These are phyloP conservation scores for Hibiscus trionum DNA, from an alignment of 345 rosid genomes.

Conservation along the genomic window DNA sequence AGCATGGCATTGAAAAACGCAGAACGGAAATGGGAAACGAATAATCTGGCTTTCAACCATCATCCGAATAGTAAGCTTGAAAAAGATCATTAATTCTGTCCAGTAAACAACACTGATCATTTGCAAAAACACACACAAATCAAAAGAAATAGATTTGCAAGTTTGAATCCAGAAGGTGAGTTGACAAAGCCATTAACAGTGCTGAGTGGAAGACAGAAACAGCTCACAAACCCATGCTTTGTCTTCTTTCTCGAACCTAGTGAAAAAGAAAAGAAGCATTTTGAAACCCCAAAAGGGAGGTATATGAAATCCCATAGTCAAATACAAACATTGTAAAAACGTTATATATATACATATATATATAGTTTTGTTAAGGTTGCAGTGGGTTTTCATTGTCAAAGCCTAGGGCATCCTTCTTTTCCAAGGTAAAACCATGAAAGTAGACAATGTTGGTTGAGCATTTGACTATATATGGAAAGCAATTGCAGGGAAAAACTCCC, in stretches of 20 bases:
- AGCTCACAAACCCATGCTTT: constrained; percentile 16
- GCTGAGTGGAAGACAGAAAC: constrained; percentile 26
- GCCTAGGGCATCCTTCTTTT: constrained; percentile 1
- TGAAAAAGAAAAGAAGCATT: constrained; percentile 17
- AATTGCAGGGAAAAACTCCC: not conserved
- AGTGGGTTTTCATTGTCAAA: not conserved
- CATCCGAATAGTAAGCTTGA: too few relatives aligned
- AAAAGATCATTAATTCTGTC: not conserved
- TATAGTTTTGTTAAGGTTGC: not conserved
- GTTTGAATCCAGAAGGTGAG: constrained; percentile 10
- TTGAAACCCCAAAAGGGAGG: constrained; percentile 2
- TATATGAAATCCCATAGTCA: not conserved
- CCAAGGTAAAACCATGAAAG: not conserved
- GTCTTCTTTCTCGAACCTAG: constrained; percentile 15
- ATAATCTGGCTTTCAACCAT: not conserved
- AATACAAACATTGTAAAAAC: not conserved
- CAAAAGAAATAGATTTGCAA: not conserved
- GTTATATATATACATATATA: not conserved
- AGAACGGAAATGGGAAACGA: not conserved
- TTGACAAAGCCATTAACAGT: constrained; percentile 18
- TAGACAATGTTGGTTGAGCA: not conserved
- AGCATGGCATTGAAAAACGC: not conserved
- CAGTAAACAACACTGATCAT: not conserved
- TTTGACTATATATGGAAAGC: not conserved
- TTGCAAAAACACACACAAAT: not conserved